Evolutionary conservation across 129 eudicot genomes (phyloP).

Genomic region (Kitagawia praeruptora): DNA sequence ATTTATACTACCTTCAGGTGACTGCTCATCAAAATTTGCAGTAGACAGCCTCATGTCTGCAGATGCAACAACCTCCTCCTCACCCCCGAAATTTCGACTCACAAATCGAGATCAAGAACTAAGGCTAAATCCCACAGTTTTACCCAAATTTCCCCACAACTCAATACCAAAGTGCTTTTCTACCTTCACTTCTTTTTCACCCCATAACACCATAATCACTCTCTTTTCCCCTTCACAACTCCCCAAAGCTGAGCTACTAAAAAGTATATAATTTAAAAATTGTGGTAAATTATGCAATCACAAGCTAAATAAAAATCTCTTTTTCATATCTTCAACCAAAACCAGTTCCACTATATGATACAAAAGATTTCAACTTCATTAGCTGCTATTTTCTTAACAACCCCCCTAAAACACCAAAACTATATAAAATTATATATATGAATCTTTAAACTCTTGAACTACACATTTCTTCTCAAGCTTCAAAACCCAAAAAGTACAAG

Average conservation of each 20-base stretch:
- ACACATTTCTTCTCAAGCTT: neutral
- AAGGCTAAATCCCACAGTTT: slow-evolving; percentile 8
- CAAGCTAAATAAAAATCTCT: neutral
- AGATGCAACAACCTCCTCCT: slow-evolving; percentile 3
- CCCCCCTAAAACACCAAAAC: slow-evolving; percentile 12
- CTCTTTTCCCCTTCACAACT: neutral
- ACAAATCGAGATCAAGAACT: slow-evolving; percentile 8
- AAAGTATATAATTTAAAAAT: neutral
- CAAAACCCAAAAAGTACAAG: neutral
- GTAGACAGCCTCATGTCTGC: slow-evolving; percentile 32
- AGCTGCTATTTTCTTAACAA: slow-evolving; percentile 6
- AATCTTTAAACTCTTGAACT: neutral
- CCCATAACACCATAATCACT: slow-evolving; percentile 17
- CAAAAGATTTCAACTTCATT: slow-evolving; percentile 5
- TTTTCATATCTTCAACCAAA: neutral
- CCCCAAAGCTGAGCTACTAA: neutral
- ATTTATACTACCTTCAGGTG: slow-evolving; percentile 35
- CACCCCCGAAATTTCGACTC: neutral
- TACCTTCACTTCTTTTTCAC: slow-evolving; percentile 8
- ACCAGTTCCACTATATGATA: slow-evolving; percentile 1
- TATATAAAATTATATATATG: neutral
- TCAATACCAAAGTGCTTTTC: neutral
- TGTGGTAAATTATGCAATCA: neutral
- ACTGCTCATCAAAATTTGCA: slow-evolving; percentile 27
- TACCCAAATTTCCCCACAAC: slow-evolving; percentile 15